phyloP scores from a whole-genome alignment of 108 stramenopile species.

The Chaetoceros muelleri region DNA sequence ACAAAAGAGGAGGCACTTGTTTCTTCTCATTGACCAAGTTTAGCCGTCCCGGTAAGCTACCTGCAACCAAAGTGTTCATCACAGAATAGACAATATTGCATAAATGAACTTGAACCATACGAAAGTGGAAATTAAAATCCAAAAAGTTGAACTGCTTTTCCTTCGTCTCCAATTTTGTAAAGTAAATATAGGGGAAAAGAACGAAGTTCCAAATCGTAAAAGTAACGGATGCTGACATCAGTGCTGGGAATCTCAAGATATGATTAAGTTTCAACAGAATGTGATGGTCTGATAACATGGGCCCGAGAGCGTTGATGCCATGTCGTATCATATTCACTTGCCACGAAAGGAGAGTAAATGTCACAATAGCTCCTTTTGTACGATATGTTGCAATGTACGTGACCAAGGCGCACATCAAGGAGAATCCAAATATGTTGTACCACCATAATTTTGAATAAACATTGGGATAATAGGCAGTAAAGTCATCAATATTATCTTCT shows the following conservation, averaged over 20 bases:
- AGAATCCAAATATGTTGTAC: conserved; percentile 18
- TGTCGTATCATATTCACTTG: conserved; percentile 41
- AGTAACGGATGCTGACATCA: conserved; percentile 52
- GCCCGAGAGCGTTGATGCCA: conserved; percentile 39
- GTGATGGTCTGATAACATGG: conserved; percentile 24
- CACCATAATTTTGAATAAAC: conserved; percentile 28
- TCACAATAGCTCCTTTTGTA: conserved; percentile 17
- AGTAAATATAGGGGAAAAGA: conserved; percentile 53
- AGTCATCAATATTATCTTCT: not conserved
- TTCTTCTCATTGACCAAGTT: not conserved
- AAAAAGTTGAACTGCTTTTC: conserved; percentile 42
- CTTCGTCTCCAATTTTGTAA: conserved; percentile 28
- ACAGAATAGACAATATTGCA: conserved; percentile 55
- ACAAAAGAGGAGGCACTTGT: conserved; percentile 10
- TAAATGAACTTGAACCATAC: conserved; percentile 57
- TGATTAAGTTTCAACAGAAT: conserved; percentile 26
- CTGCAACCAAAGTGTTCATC: conserved; percentile 29
- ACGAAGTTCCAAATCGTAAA: conserved; percentile 76
- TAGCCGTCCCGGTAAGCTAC: conserved; percentile 1
- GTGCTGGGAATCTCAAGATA: conserved; percentile 45
- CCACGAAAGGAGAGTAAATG: conserved; percentile 65
- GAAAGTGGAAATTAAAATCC: conserved; percentile 43
- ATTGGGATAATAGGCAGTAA: conserved; percentile 7
- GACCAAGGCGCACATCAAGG: conserved; percentile 34
- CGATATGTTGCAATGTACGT: conserved; percentile 6